A percentile compares a stretch with the other conserved stretches of the same genome.
phyloP scores from a whole-genome alignment of 2,329 filamentous ascomycete genomes.

The Plectosphaerella sp. region DNA sequence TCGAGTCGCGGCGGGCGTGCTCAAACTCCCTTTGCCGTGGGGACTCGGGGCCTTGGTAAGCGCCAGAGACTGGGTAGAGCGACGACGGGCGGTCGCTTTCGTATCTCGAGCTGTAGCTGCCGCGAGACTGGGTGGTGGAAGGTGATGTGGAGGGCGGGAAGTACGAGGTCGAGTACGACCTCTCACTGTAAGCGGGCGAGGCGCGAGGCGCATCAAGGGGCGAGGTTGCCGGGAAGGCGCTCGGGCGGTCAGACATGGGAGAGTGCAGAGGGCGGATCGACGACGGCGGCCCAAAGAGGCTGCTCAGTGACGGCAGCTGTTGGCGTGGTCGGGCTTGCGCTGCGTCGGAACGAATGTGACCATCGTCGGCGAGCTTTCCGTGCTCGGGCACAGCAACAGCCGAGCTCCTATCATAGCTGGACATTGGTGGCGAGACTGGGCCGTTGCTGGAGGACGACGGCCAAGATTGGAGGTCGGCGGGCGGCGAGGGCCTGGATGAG shows the following conservation, averaged over 20 bases:
- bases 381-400: slow-evolving; percentile 36
- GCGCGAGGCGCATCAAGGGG: slow-evolving; percentile 42
- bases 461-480: slow-evolving; percentile 40
- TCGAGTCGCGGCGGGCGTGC: slow-evolving; percentile 26
- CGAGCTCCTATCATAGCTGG: slow-evolving; percentile 48
- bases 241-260: slow-evolving; percentile 40
- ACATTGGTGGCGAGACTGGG: slow-evolving; percentile 52
- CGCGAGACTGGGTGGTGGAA: slow-evolving; percentile 37
- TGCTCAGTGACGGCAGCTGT: slow-evolving; percentile 53
- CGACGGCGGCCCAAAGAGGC: slow-evolving; percentile 47
- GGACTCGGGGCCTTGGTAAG: slow-evolving; percentile 39
- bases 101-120: slow-evolving; percentile 39
- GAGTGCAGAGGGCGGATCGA: slow-evolving; percentile 39
- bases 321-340: slow-evolving; percentile 29
- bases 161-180: slow-evolving; percentile 39
- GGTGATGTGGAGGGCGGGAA: slow-evolving; percentile 36
- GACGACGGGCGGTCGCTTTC: slow-evolving; percentile 34
- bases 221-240: slow-evolving; percentile 35
- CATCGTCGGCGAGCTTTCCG: slow-evolving; percentile 32
- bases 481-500: slow-evolving; percentile 35
- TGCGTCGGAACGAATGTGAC: slow-evolving; percentile 28
- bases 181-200: slow-evolving; percentile 29
- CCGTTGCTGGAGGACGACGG: slow-evolving; percentile 26
- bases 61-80: slow-evolving; percentile 17
- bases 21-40: slow-evolving; percentile 38